Base-by-base conservation (phyloP, 129 eudicot species). In the Flaveria bidentis region DNA sequence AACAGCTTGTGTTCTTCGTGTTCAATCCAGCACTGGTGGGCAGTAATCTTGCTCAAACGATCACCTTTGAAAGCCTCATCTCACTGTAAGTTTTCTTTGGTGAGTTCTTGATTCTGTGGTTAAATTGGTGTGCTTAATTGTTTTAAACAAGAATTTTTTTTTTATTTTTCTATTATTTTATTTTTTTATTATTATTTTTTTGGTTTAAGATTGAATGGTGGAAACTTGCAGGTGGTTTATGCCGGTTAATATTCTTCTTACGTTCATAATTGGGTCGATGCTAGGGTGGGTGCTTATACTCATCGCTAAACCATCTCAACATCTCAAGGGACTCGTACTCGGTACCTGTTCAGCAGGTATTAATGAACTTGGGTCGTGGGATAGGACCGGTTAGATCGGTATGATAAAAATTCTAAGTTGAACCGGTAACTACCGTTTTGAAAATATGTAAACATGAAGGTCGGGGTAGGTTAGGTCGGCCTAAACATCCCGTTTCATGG, bases 341-440 rank as follows among this genome's bases (percentile, higher is more conserved):
- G 94, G 97, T 13, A 73, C 92, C 55, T 86, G 94, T 77, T 92
- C 97, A 69, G 96, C 91, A 72, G 98, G 98, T 90, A 78, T 67
- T 20, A 28, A n/a, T n/a, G 45, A 22, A 42, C 52, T 42, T 67
- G 41, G 41, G 41, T 36, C 41, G 1, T 36, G 7, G 7, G 41
- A 36, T 36, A 36, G 41, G 41, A 36, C 41, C 41, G 8, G 41
- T 36, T 36, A 36, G 1, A 6, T 36, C 41, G 41, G 41, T 36
- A 6, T 36, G 7, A 36, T 5, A 6, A 36, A 4, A 36, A 36
- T 36, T 36, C 8, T 36, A 36, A 33, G 39, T 7, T 4, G 39
- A 33, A 36, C 7, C 0, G 7, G 7, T 36, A 36, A 36, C 41
- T 6, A 36, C 41, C 5, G 41, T 36, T 30, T 36, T 36, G 41